Evolutionary conservation across 208 protist genomes (phyloP), one percentile per base, ranked within the genome.

Genomic region (Angomonas ambiguus): DNA sequence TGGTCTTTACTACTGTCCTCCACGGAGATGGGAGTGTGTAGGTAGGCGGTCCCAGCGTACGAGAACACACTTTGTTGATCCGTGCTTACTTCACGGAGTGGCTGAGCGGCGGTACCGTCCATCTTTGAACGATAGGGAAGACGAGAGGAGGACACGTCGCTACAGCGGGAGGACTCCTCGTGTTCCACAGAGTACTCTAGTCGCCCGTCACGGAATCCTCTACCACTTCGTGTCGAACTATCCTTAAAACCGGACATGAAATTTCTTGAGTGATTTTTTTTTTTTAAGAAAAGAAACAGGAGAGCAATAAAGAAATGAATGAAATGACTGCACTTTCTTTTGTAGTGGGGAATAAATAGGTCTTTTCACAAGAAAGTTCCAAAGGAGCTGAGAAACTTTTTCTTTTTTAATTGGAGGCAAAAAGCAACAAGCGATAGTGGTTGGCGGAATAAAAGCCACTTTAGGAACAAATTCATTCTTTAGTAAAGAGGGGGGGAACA

Each of bases 231-330:
- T 5, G 24, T 32, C 25, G 53, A 3, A 2, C 2, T 59, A 13
- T 28, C 34, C 2, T 28, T n/a, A 31, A 59, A 59, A 13, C 24
- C 53, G 34, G 53, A 59, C 53, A 59, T 59, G 3, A 33, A 13
- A 35, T 59, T 59, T 30, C 34, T 59, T 59, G 27, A 8, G 49
- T 25, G 49, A 24, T 56, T 20, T 20, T 24, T 59, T 59, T 5
- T 32, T 59, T 59, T 5, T 59, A 20, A 32, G 4, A 57, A 8
- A 49, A 60, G 1, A 59, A 67, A 67, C 13, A 51, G 30, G 27
- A 62, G 48, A 53, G 2, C 20, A 62, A 42, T 2, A 13, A 45
- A 6, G 1, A 62, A 42, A 5, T 2, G 27, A 62, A 62, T 5
- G 25, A 18, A 60, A 20, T 11, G 20, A 45, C 33, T 48, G 27